Conservation (phyloP, 2,329 filamentous ascomycete species). For the Ophiostoma ips region DNA sequence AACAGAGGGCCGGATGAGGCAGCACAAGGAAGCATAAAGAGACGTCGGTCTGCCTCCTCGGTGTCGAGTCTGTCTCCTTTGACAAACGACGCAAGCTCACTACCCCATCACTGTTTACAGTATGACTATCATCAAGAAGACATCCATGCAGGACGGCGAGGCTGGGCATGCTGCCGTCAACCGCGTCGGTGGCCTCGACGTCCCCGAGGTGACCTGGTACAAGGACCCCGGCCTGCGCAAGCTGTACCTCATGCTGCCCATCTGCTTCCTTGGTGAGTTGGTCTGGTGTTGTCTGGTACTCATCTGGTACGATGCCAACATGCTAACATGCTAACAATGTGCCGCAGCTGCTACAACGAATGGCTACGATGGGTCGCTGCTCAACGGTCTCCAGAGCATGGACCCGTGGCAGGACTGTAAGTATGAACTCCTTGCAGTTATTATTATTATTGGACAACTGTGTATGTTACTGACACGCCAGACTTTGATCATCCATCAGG, state of each 20-base stretch:
- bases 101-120: background rate
- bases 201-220: background rate
- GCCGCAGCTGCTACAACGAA: constrained; percentile 14
- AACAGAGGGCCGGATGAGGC: too few relatives aligned
- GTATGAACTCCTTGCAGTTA: background rate
- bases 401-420: constrained; percentile 18
- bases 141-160: background rate
- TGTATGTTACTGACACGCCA: background rate
- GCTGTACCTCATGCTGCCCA: background rate
- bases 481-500: constrained; percentile 19
- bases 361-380: constrained; percentile 22
- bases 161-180: background rate
- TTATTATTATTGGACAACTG: background rate
- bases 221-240: background rate
- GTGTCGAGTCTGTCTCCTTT: too few relatives aligned
- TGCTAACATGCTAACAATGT: background rate
- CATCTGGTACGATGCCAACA: background rate
- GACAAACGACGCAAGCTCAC: too few relatives aligned
- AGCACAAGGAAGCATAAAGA: background rate
- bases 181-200: background rate
- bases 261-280: background rate
- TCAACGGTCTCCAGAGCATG: constrained; percentile 22
- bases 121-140: background rate
- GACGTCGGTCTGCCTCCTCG: background rate
- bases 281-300: too few relatives aligned